Percentiles rank a stretch among this genome's conserved stretches.
phyloP scores from a whole-genome alignment of 129 eudicot genomes.

The Pittosporum tobira region DNA sequence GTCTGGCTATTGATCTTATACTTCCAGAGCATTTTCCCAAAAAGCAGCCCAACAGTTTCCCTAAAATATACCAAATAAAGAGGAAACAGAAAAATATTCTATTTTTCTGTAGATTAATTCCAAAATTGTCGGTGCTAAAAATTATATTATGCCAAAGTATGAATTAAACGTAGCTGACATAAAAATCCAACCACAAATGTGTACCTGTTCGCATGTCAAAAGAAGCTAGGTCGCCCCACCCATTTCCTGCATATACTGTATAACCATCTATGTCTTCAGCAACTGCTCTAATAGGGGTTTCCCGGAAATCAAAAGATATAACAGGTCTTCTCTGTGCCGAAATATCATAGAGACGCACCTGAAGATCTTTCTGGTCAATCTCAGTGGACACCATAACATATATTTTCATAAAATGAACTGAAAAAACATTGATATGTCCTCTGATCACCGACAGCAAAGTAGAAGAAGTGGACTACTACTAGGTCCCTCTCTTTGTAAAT shows the following conservation, averaged over 20 bases:
- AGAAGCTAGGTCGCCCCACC: constrained; percentile 95
- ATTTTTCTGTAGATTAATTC: not conserved
- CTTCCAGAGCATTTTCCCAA: constrained; percentile 97
- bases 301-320: constrained; percentile 78
- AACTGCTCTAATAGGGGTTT: constrained; percentile 78
- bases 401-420: not conserved
- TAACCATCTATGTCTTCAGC: constrained; percentile 80
- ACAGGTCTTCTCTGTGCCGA: constrained; percentile 96
- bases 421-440: not conserved
- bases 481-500: not conserved
- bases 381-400: not conserved
- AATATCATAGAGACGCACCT: constrained; percentile 94
- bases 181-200: not conserved
- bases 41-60: constrained; percentile 83
- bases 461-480: not conserved
- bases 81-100: not conserved
- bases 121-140: not conserved
- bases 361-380: not conserved
- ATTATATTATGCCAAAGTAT: not conserved
- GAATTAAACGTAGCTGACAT: not conserved
- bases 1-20: constrained; percentile 83
- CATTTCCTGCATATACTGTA: constrained; percentile 75
- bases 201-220: constrained; percentile 90
- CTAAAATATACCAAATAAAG: constrained; percentile 23
- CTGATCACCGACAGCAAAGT: not conserved